phyloP scores from a whole-genome alignment of 1,139 yeast species.

The Arxiozyma telluris region DNA sequence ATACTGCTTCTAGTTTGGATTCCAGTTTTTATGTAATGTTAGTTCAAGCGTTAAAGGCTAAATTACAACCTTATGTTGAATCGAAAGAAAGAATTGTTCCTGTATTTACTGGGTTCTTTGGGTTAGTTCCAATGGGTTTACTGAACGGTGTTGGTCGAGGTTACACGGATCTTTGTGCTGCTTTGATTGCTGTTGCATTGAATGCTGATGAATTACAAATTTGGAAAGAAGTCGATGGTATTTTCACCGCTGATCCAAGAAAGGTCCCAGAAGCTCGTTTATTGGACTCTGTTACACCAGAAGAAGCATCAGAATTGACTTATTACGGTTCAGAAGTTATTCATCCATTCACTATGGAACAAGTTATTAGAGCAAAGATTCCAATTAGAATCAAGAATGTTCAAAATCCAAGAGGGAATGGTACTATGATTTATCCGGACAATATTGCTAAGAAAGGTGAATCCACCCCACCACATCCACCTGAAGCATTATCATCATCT shows the following conservation, averaged over 20 bases:
- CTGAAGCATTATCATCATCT: constrained; percentile 51
- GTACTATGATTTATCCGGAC: constrained; percentile 91
- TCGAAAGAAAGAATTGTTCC: constrained; percentile 46
- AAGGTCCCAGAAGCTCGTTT: constrained; percentile 87
- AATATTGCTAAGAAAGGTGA: constrained; percentile 78
- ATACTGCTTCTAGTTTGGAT: constrained; percentile 50
- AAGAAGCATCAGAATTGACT: constrained; percentile 95
- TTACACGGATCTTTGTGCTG: constrained; percentile 95
- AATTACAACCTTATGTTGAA: constrained; percentile 33
- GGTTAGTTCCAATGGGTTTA: constrained; percentile 88
- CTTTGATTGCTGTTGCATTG: constrained; percentile 85
- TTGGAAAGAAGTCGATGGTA: constrained; percentile 99
- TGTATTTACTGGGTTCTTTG: constrained; percentile 92
- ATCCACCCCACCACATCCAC: constrained; percentile 90
- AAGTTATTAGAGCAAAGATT: constrained; percentile 88
- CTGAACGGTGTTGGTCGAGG: constrained; percentile 93
- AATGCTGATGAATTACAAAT: constrained; percentile 91
- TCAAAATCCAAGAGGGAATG: constrained; percentile 80
- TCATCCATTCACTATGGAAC: constrained; percentile 99
- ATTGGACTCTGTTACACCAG: constrained; percentile 85
- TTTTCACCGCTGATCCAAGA: constrained; percentile 96
- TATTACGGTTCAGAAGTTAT: constrained; percentile 97
- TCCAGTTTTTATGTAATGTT: constrained; percentile 58
- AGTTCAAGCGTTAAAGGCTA: constrained; percentile 50
- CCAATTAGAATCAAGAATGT: constrained; percentile 96